phyloP scores from a whole-genome alignment of 169 alveolate genomes.

The Toxoplasma gondii region DNA sequence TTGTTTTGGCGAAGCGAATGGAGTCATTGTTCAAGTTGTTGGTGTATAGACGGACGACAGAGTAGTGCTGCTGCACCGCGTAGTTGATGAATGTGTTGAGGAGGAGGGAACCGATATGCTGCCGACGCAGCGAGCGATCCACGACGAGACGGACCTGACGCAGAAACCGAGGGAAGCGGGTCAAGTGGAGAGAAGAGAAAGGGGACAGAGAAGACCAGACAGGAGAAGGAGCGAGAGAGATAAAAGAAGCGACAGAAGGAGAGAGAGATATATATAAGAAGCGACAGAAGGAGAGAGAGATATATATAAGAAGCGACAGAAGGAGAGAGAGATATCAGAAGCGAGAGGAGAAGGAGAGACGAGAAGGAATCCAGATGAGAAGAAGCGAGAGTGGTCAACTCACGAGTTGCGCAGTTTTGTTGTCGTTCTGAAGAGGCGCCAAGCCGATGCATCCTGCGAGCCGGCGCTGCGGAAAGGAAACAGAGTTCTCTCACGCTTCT shows the following conservation, averaged over 20 bases:
- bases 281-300: too few relatives aligned
- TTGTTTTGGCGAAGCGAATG: constrained; percentile 1
- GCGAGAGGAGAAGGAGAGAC: background rate
- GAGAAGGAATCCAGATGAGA: background rate
- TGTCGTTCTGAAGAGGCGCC: constrained; percentile 10
- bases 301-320: too few relatives aligned
- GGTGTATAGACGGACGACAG: background rate
- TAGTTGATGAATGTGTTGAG: constrained; percentile 16
- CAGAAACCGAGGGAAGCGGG: background rate
- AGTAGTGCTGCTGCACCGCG: constrained; percentile 35
- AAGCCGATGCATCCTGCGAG: constrained; percentile 24
- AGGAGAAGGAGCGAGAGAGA: background rate
- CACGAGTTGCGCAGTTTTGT: constrained; percentile 20
- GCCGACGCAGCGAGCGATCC: constrained; percentile 7
- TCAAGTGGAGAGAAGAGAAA: background rate
- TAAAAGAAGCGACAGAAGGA: background rate
- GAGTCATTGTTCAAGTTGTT: constrained; percentile 6
- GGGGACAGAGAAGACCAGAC: background rate
- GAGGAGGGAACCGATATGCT: constrained; percentile 13
- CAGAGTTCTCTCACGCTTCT: background rate
- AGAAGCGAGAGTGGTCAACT: background rate
- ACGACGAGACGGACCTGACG: constrained; percentile 3
- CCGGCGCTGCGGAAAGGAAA: background rate
- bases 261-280: background rate
- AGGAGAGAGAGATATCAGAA: too few relatives aligned